Base-by-base conservation (phyloP, 2,329 filamentous ascomycete genomes). In the Verticillium zaregamsianum region DNA sequence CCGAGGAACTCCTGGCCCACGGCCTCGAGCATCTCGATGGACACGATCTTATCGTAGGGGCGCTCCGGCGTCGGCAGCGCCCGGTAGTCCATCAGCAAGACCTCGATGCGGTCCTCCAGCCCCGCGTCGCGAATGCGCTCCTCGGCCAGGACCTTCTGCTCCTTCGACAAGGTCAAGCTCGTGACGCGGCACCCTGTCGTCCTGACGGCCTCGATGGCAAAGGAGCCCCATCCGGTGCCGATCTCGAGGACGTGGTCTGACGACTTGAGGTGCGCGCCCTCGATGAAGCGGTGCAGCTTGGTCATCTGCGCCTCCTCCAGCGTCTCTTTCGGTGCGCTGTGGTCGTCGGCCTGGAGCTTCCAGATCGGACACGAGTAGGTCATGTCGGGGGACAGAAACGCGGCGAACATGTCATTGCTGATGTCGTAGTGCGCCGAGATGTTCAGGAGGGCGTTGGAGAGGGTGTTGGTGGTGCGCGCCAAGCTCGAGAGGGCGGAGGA, bases 1-100 rank as follows among this genome's bases (percentile, higher is more conserved):
- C 81, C 78, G 35, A 92, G 73, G 66, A 85, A 91, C 69, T 90
- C 86, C 59, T 82, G 78, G 3, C 90, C 90, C 0, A 92, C 90
- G 1, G 87, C 87, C 75, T 92, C 90, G 25, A 92, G 77, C 90
- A 92, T 92, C 70, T 92, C 90, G 62, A 92, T 90, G 4, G 87
- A 90, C 8, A 92, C 80, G 7, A 92, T 79, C 71, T 91, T 91
- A 73, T 92, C 90, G 66, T 86, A 92, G 0, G 78, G 76, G 1
- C 73, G 76, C 55, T 78, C 76, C 0, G 86, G 83, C 0, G 80
- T 70, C 1, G 84, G 80, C 4, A 91, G 74, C 31, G 80, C 82
- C 58, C 90, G 83, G 70, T 92, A 92, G 69, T 92, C 90, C 75
- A 83, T 85, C 0, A 91, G 77, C 57, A 85, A 73, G 1, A 92